Conservation (phyloP, 2,329 filamentous ascomycete genomes). For the Neonectria punicea region DNA sequence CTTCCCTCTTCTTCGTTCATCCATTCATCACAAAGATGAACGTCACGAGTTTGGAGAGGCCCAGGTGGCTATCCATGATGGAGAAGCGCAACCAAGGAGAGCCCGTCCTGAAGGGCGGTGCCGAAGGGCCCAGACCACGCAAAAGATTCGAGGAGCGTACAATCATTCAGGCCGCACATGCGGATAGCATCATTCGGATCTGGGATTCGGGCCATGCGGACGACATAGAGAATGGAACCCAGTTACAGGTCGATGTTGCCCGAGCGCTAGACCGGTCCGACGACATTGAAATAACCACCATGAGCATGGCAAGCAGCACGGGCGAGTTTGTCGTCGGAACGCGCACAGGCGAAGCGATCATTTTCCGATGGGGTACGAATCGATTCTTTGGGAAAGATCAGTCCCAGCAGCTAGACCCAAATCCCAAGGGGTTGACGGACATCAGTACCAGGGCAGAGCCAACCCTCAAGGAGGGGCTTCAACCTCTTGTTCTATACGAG, state of each 20-base stretch:
- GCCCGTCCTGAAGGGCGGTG: slow-evolving; percentile 81
- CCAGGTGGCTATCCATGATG: slow-evolving; percentile 89
- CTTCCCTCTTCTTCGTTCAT: slow-evolving; percentile 87
- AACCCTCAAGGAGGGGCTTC: slow-evolving; percentile 78
- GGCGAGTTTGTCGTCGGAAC: slow-evolving; percentile 89
- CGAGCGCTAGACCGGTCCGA: slow-evolving; percentile 83
- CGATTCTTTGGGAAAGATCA: slow-evolving; percentile 73
- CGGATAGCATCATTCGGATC: slow-evolving; percentile 88
- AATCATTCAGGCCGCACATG: slow-evolving; percentile 86
- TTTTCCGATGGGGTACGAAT: slow-evolving; percentile 92
- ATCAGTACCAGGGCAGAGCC: slow-evolving; percentile 79
- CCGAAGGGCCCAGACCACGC: slow-evolving; percentile 73
- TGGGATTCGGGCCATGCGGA: slow-evolving; percentile 95
- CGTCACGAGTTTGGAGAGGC: slow-evolving; percentile 79
- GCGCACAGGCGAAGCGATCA: slow-evolving; percentile 81
- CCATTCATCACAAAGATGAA: slow-evolving; percentile 83
- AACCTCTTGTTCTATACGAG: slow-evolving; percentile 84
- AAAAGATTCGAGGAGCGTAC: slow-evolving; percentile 86
- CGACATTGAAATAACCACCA: slow-evolving; percentile 79
- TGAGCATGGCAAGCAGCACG: slow-evolving; percentile 82
- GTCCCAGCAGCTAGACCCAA: slow-evolving; percentile 61
- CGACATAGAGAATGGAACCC: slow-evolving; percentile 86
- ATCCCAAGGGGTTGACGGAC: slow-evolving; percentile 77
- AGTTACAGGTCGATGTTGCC: slow-evolving; percentile 88
- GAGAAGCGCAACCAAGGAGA: slow-evolving; percentile 85